Evolutionary conservation across 164 flowering plant species (phyloP).

Genomic region (Magnolia kwangsiensis): DNA sequence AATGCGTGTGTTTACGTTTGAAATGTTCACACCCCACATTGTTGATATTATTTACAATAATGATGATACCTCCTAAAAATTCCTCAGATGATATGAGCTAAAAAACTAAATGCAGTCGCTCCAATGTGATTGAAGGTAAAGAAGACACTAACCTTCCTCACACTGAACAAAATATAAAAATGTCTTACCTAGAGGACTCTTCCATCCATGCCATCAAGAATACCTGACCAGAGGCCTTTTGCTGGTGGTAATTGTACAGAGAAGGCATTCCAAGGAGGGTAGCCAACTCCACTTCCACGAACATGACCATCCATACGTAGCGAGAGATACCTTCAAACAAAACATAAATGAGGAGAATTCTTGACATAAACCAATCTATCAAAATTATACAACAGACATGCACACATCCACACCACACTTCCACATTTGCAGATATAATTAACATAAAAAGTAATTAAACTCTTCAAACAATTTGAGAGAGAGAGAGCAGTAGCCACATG

Average conservation of each 20-base stretch:
- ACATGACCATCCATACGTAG: slow-evolving; percentile 97
- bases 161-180: not conserved
- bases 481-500: too few species aligned
- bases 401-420: not conserved
- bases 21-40: too few species aligned
- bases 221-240: slow-evolving; percentile 90
- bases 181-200: slow-evolving; percentile 44
- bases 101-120: not conserved
- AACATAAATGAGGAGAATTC: slow-evolving; percentile 2
- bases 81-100: not conserved
- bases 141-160: not conserved
- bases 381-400: not conserved
- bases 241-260: slow-evolving; percentile 89
- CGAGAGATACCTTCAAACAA: slow-evolving; percentile 66
- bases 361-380: not conserved
- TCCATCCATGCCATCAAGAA: slow-evolving; percentile 96
- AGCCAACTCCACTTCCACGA: slow-evolving; percentile 96
- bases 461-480: too few species aligned
- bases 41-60: too few species aligned
- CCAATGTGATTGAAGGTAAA: not conserved
- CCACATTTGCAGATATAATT: not conserved
- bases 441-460: too few species aligned
- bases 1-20: too few species aligned
- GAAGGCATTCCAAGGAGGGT: slow-evolving; percentile 97
- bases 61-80: too few species aligned